Evolutionary conservation across 2,329 filamentous ascomycete genomes (phyloP).

Genomic region (Cercospora beticola): DNA sequence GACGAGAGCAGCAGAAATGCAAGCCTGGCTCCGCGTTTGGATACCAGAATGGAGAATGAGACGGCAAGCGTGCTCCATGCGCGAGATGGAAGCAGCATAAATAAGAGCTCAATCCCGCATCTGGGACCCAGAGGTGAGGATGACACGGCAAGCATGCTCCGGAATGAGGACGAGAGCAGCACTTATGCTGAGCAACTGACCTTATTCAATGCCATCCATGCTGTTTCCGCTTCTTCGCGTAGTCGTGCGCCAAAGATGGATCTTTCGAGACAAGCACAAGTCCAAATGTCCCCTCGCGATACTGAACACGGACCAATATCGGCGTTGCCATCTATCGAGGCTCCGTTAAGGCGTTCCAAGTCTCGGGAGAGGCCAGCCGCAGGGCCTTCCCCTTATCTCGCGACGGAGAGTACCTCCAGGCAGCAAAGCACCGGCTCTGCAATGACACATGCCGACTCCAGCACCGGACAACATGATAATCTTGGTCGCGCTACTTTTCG

Average conservation of each 20-base stretch:
- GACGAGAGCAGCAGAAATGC: too few relatives aligned
- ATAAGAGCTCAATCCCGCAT: not conserved
- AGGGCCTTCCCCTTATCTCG: not conserved
- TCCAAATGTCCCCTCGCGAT: not conserved
- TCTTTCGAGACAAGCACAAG: not conserved
- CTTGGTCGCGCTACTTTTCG: not conserved
- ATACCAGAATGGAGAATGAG: too few relatives aligned
- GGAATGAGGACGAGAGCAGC: not conserved
- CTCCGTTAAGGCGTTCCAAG: not conserved
- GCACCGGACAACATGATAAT: not conserved
- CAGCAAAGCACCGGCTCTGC: not conserved
- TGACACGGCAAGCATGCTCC: not conserved
- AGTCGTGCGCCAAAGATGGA: not conserved
- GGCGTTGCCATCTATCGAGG: not conserved
- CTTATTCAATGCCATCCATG: not conserved
- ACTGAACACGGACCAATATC: not conserved
- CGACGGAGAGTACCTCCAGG: not conserved
- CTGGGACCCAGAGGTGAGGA: not conserved
- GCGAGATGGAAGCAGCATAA: not conserved
- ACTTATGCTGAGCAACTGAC: not conserved
- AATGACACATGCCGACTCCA: not conserved
- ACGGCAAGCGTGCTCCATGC: too few relatives aligned
- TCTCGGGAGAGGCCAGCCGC: not conserved
- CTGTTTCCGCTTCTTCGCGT: not conserved
- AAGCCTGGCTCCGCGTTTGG: too few relatives aligned